phyloP scores from a whole-genome alignment of 2,329 filamentous ascomycete genomes.

The Chrysoporthe deuterocubensis region DNA sequence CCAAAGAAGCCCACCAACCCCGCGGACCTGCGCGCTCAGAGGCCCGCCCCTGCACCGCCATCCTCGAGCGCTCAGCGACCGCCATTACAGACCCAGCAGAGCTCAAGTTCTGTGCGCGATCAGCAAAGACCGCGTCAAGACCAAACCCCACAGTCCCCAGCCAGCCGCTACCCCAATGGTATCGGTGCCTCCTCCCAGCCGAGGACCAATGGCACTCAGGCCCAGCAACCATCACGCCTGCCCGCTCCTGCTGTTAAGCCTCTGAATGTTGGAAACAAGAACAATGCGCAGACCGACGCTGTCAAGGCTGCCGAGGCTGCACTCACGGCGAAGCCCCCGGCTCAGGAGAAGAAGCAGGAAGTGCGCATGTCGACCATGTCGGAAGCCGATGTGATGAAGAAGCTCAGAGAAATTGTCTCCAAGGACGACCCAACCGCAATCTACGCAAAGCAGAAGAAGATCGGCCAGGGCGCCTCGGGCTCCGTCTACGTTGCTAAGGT shows the following conservation, averaged over 20 bases:
- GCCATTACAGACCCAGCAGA: slow-evolving; percentile 53
- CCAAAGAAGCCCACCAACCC: slow-evolving; percentile 66
- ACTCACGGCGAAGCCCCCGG: slow-evolving; percentile 79
- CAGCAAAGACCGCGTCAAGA: slow-evolving; percentile 54
- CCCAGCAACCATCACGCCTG: slow-evolving; percentile 51
- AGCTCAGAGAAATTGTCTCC: slow-evolving; percentile 90
- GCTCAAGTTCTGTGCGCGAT: slow-evolving; percentile 50
- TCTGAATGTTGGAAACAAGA: slow-evolving; percentile 76
- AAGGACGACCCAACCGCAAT: slow-evolving; percentile 93
- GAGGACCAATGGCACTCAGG: slow-evolving; percentile 50
- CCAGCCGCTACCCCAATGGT: slow-evolving; percentile 63
- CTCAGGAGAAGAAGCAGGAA: slow-evolving; percentile 84
- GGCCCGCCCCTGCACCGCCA: slow-evolving; percentile 76
- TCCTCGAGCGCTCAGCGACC: slow-evolving; percentile 48
- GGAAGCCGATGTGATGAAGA: slow-evolving; percentile 95
- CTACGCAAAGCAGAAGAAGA: slow-evolving; percentile 99
- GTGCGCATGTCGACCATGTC: slow-evolving; percentile 99
- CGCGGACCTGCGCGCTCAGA: slow-evolving; percentile 68
- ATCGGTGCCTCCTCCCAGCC: slow-evolving; percentile 55
- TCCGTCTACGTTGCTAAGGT: slow-evolving; percentile 98
- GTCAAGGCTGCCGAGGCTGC: slow-evolving; percentile 90
- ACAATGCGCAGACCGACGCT: slow-evolving; percentile 61
- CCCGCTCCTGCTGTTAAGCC: slow-evolving; percentile 67
- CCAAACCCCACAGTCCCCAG: slow-evolving; percentile 49
- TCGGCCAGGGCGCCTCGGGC: slow-evolving; percentile 95